Evolutionary conservation across 2,329 filamentous ascomycete species (phyloP), one percentile per base, ranked within the genome.

Genomic region (Colletotrichum gloeosporioides): DNA sequence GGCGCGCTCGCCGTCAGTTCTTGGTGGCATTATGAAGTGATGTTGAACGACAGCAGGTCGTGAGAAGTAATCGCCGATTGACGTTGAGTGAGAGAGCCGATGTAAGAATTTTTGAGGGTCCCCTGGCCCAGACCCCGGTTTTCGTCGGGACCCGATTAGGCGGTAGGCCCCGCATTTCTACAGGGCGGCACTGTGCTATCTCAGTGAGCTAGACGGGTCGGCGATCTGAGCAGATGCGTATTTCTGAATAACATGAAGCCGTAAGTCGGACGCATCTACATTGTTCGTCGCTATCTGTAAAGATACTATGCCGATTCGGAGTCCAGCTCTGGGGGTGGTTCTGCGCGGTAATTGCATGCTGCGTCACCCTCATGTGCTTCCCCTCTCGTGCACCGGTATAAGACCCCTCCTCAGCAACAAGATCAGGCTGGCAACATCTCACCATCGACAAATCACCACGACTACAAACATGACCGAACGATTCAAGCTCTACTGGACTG

Each of bases 1-100:
- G 80, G 73, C 80, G 70, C 80, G 83, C 73, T 82, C 81, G 65
- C 79, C 81, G 68, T 78, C 78, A 18, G 79, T 79, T 78, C 13
- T 44, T 34, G 66, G 15, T 8, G 64, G 16, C 64, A 77, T 65
- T 53, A 15, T 71, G 27, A 36, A 1, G 44, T 15, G 55, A 32
- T 15, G 8, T 49, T n/a, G n/a, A n/a, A n/a, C n/a, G n/a, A n/a
- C n/a, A n/a, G n/a, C n/a, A n/a, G n/a, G 27, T 29, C 27, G 27
- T 29, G 27, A 29, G 27, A 29, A 29, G 31, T 9, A 32, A 32
- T 67, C 32, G 59, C n/a, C 18, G 34, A 59, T 61, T 61, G 29
- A 31, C 5, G 13, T 44, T 27, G 22, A 27, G 61, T 31, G 29
- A 49, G 9, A 59, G 15, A 13, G 22, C 16, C n/a, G 61, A 9